A percentile compares a stretch with the other conserved stretches of the same genome.
These are phyloP conservation scores for Fonsecaea multimorphosa DNA, from an alignment of 2,329 filamentous ascomycete species.

Conservation along the genomic window DNA sequence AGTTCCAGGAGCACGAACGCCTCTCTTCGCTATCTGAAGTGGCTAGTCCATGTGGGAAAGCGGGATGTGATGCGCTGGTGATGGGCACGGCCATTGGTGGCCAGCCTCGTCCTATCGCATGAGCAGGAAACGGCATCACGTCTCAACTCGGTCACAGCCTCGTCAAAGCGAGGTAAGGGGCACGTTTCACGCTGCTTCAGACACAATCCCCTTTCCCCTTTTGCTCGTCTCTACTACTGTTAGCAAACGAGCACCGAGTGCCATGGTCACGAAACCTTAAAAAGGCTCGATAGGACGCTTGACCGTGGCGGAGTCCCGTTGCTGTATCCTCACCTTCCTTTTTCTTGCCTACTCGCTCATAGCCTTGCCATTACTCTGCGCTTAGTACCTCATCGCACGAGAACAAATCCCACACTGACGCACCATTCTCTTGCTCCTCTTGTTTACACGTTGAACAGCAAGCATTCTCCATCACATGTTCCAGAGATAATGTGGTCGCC, in stretches of 20 bases:
- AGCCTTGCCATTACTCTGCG: background rate
- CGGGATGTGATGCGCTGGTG: background rate
- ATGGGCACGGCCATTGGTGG: background rate
- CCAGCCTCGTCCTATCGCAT: background rate
- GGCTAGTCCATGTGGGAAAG: background rate
- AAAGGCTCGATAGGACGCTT: background rate
- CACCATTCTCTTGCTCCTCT: background rate
- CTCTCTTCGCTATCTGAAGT: background rate
- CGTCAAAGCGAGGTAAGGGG: background rate
- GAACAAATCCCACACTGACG: background rate
- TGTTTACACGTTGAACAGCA: background rate
- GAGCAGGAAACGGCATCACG: background rate
- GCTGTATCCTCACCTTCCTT: background rate
- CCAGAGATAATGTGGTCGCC: slow-evolving; percentile 13
- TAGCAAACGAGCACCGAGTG: background rate
- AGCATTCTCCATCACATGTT: background rate
- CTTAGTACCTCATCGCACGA: background rate
- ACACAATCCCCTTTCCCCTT: background rate
- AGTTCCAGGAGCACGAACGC: background rate
- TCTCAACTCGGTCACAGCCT: slow-evolving; percentile 5
- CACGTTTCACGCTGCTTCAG: background rate
- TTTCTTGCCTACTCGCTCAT: background rate
- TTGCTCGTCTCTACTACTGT: background rate
- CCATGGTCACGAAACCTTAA: background rate
- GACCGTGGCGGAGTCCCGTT: background rate